These are phyloP conservation scores for Puccinia triticina DNA, from an alignment of 1,284 basidiomycete species.

Conservation along the genomic window DNA sequence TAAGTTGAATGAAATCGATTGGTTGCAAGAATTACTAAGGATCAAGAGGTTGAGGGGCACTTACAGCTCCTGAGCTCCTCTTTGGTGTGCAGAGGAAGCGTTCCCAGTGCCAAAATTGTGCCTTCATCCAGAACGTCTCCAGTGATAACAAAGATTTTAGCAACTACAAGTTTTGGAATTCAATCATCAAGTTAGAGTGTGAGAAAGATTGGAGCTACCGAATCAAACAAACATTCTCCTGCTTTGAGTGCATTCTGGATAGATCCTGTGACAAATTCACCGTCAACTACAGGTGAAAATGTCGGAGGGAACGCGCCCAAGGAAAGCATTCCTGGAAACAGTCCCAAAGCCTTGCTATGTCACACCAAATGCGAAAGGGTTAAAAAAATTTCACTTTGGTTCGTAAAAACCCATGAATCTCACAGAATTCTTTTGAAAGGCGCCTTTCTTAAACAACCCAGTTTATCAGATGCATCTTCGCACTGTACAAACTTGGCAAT, in stretches of 20 bases:
- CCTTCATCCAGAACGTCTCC: constrained; percentile 43
- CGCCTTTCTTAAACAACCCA: constrained; percentile 31
- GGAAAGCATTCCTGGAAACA: constrained; percentile 41
- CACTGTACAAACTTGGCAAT: constrained; percentile 30
- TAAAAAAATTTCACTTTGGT: background rate
- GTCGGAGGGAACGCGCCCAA: constrained; percentile 31
- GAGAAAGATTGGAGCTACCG: background rate
- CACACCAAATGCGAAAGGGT: background rate
- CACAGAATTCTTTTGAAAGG: constrained; percentile 28
- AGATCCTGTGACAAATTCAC: constrained; percentile 35
- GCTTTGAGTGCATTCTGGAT: constrained; percentile 27
- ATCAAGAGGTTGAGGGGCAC: background rate
- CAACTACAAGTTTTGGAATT: background rate
- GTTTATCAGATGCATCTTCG: background rate
- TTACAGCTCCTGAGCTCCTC: constrained; percentile 29
- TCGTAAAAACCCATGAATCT: background rate
- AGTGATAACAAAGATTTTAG: constrained; percentile 27
- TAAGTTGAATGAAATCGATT: background rate
- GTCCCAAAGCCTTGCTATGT: constrained; percentile 14
- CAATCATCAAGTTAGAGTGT: background rate
- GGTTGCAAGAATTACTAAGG: background rate
- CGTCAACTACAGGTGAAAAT: constrained; percentile 36
- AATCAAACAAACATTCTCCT: constrained; percentile 35
- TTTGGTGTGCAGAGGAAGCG: constrained; percentile 21
- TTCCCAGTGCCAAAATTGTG: constrained; percentile 33